These are phyloP conservation scores for Kondoa subrosea DNA, from an alignment of 768 basidiomycete species.

Conservation along the genomic window DNA sequence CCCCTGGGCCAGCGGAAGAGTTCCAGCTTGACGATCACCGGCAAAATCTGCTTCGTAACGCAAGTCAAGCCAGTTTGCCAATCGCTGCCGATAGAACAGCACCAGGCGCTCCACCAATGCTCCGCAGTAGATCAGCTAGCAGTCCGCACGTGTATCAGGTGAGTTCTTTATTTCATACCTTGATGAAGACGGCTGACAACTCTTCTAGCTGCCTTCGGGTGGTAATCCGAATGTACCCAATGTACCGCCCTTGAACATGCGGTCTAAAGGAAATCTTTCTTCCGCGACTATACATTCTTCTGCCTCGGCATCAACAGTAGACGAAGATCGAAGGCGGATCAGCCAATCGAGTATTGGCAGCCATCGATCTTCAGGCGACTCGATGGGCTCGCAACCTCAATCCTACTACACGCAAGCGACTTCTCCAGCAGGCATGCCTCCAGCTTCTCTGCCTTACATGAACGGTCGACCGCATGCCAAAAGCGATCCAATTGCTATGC, in stretches of 20 bases:
- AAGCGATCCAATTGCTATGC: slow-evolving; percentile 39
- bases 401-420: slow-evolving; percentile 18
- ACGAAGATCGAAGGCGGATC: slow-evolving; percentile 19
- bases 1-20: slow-evolving; percentile 11
- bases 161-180: slow-evolving; percentile 10
- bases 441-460: slow-evolving; percentile 3
- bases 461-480: not conserved
- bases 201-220: slow-evolving; percentile 13
- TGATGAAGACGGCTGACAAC: slow-evolving; percentile 11
- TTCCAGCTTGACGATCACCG: slow-evolving; percentile 15
- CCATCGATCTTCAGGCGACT: slow-evolving; percentile 24
- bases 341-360: slow-evolving; percentile 23
- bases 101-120: slow-evolving; percentile 29
- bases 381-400: slow-evolving; percentile 19
- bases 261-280: slow-evolving; percentile 9
- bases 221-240: slow-evolving; percentile 11
- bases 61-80: slow-evolving; percentile 18
- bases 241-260: slow-evolving; percentile 4
- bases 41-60: slow-evolving; percentile 20
- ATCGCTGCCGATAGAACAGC: too few species aligned
- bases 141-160: slow-evolving; percentile 35
- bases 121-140: slow-evolving; percentile 34
- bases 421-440: slow-evolving; percentile 14
- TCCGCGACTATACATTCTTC: slow-evolving; percentile 24
- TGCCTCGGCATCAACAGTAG: slow-evolving; percentile 16